Conservation (phyloP, 1,284 basidiomycete genomes). For the Tilletia setariae region DNA sequence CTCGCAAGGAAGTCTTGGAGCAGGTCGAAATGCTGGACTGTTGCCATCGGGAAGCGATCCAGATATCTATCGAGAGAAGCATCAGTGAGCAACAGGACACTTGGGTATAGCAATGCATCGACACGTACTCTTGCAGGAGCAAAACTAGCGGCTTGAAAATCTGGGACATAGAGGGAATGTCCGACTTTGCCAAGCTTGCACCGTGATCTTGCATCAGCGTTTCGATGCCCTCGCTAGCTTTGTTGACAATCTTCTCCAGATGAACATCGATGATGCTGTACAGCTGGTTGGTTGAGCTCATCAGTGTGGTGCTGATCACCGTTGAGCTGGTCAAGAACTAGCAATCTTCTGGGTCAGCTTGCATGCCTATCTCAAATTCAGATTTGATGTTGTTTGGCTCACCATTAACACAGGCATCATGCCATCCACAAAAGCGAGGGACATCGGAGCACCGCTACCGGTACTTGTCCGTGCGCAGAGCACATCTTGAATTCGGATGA, state of each 20-base stretch:
- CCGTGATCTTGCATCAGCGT: not conserved
- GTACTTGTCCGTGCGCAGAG: not conserved
- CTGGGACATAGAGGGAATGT: not conserved
- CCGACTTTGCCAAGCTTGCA: not conserved
- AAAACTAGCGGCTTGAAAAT: slow-evolving; percentile 3
- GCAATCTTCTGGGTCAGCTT: not conserved
- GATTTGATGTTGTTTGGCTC: not conserved
- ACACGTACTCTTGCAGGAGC: not conserved
- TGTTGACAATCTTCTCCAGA: not conserved
- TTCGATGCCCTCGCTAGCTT: not conserved
- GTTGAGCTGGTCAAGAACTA: slow-evolving; percentile 14
- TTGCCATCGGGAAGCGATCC: not conserved
- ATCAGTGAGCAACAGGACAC: not conserved
- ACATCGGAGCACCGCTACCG: not conserved
- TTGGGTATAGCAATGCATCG: not conserved
- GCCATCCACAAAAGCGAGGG: not conserved
- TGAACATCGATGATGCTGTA: slow-evolving; percentile 5
- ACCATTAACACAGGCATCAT: not conserved
- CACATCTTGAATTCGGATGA: not conserved
- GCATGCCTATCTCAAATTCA: not conserved
- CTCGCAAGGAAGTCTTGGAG: not conserved
- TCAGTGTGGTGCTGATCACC: not conserved
- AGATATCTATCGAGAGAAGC: not conserved
- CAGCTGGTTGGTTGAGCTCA: not conserved
- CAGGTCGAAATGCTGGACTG: not conserved